Evolutionary conservation across 192 early-diverging fungal genomes (phyloP), one percentile per base, ranked within the genome.

Genomic region (Coemansia sp.): DNA sequence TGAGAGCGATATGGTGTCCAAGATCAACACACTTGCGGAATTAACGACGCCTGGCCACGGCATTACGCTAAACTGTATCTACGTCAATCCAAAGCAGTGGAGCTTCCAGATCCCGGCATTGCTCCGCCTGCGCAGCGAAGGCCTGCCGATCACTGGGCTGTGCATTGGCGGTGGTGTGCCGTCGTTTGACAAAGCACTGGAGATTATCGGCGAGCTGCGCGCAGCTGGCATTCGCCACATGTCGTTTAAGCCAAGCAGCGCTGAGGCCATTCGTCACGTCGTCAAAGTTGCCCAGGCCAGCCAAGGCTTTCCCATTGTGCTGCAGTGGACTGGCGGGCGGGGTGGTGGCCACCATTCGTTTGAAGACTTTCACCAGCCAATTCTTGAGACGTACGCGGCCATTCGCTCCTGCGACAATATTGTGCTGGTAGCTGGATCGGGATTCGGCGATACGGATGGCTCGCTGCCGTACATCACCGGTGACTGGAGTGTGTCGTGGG

Each of bases 251-350:
- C 93, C 92, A 61, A 91, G 92, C 49, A 77, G 83, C 16, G 85
- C 87, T 0, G 82, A 81, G 54, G 81, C 90, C 22, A 91, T 95
- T 82, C 87, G 92, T 35, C 68, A 81, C 11, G 92, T 93, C 51
- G 87, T 91, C 48, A 80, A 89, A 14, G 94, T 98, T 71, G 94
- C 93, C 43, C 86, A 88, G 58, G 82, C 85, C 25, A 84, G 92
- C 64, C 88, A 88, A 7, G 85, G 85, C 23, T 93, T 93, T 82
- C 90, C 93, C 5, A 84, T 98, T 48, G 81, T 95, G 43, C 79
- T 95, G 50, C 93, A 98, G 77, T 98, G 95, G 95, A 98, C 95
- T 24, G 93, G 94, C 75, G 94, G 94, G 45, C 88, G 94, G 64
- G 95, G 87, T 32, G 95, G 93, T 67, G 95, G 95, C 12, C 95